Evolutionary conservation across 106 monocot species (phyloP).

Genomic region (Acanthochlamys bracteata): DNA sequence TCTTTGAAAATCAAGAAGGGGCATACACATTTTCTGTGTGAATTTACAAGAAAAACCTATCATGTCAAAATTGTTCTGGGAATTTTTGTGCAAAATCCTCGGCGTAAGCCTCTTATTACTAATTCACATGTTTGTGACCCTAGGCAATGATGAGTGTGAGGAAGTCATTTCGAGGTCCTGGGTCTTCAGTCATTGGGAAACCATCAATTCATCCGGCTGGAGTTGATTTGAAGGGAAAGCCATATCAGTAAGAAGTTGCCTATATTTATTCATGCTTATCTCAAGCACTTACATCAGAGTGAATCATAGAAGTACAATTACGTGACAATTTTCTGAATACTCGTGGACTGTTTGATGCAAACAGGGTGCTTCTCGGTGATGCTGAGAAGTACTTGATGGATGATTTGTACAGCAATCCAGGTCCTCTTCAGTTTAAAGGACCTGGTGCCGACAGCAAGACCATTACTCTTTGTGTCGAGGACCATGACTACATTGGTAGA

Average conservation of each 20-base stretch:
- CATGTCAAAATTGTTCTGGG: too few species aligned
- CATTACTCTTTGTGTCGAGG: conserved; percentile 43
- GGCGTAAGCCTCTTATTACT: not conserved
- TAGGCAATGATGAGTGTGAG: conserved; percentile 80
- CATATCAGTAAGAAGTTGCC: conserved; percentile 47
- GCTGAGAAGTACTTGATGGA: conserved; percentile 50
- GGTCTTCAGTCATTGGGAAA: conserved; percentile 43
- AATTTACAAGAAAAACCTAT: too few species aligned
- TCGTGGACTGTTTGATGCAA: not conserved
- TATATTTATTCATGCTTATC: too few species aligned
- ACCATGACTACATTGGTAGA: conserved; percentile 75
- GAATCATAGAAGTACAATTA: too few species aligned
- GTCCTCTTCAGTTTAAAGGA: conserved; percentile 58
- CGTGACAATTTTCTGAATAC: not conserved
- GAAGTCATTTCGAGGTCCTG: conserved; percentile 43
- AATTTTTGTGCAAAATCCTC: not conserved
- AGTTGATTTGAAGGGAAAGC: conserved; percentile 61
- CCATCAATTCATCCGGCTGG: conserved; percentile 63
- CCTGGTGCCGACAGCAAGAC: conserved; percentile 45
- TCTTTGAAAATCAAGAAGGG: too few species aligned
- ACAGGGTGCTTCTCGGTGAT: conserved; percentile 41
- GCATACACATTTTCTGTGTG: too few species aligned
- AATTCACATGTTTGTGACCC: not conserved
- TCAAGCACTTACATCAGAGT: too few species aligned
- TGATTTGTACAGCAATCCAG: conserved; percentile 56